Evolutionary conservation across 495 filamentous ascomycete genomes (phyloP), one percentile per base, ranked within the genome.

Genomic region (Talaromyces borbonicus): DNA sequence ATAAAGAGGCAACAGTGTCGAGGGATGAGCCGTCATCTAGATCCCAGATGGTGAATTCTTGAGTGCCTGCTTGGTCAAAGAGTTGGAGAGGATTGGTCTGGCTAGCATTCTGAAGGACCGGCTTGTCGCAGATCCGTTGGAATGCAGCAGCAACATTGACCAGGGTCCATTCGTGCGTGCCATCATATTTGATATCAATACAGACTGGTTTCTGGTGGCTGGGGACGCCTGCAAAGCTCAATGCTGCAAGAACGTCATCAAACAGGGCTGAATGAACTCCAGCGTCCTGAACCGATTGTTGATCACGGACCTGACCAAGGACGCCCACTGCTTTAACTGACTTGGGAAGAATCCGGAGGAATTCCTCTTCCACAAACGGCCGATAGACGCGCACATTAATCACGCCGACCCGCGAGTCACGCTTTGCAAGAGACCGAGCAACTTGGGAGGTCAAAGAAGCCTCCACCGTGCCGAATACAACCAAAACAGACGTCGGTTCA

Each of bases 31-130:
- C 90, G 57, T 78, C 78, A 51, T 94, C 92, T 14, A 84, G 62
- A 59, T 96, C 86, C 92, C 90, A 98, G 73, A 98, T 95, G 16
- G 80, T 78, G 69, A 89, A 98, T 56, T 97, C 85, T 56, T 85
- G 72, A 22, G 83, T 78, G 19, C 67, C 53, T 11, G 61, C 41
- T 11, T 62, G 56, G 42, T 71, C 68, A 5, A 79, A 52, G 29
- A 81, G 48, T 50, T 74, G 63, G 43, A 76, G 56, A 27, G 68
- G 52, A 11, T 56, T 56, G 25, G 56, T 37, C 31, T 58, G 52
- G 9, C 51, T 47, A 25, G 61, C 56, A 20, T 71, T 64, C 49
- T 71, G 71, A 38, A 70, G 62, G 31, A 78, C 69, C 32, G 74
- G 77, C 49, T 69, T 72, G 25, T 80, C 72, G 25, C 69, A 66